A percentile compares a stretch with the other conserved stretches of the same genome.
These are phyloP conservation scores for Tuber magnatum DNA, from an alignment of 495 filamentous ascomycete genomes.

Conservation along the genomic window DNA sequence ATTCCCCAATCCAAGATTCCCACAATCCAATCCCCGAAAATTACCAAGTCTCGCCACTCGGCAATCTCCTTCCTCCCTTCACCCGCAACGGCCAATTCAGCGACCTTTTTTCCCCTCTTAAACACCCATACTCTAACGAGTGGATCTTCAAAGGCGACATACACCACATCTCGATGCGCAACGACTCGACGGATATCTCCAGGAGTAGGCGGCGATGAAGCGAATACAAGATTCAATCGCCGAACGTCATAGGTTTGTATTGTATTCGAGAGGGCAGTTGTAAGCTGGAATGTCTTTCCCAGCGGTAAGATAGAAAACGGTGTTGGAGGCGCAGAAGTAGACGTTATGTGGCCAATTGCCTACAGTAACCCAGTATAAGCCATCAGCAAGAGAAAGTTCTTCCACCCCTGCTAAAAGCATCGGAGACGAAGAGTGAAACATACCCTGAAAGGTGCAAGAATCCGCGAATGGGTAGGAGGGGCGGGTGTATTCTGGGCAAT, in stretches of 20 bases:
- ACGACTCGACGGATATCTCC: slow-evolving; percentile 73
- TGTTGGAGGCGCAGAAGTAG: slow-evolving; percentile 55
- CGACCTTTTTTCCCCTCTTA: slow-evolving; percentile 82
- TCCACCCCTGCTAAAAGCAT: not conserved
- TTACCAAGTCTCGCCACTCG: slow-evolving; percentile 55
- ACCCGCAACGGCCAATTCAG: slow-evolving; percentile 50
- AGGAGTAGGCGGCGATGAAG: slow-evolving; percentile 83
- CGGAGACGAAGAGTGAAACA: slow-evolving; percentile 36
- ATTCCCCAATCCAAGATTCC: slow-evolving; percentile 67
- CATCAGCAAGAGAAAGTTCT: slow-evolving; percentile 16
- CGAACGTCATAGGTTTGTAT: slow-evolving; percentile 93
- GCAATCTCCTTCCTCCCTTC: slow-evolving; percentile 19
- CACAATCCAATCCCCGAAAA: slow-evolving; percentile 88
- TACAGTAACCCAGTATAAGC: slow-evolving; percentile 41
- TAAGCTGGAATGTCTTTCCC: slow-evolving; percentile 92
- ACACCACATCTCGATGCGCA: slow-evolving; percentile 80
- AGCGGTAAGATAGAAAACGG: slow-evolving; percentile 82
- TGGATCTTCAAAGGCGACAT: slow-evolving; percentile 66
- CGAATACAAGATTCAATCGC: slow-evolving; percentile 79
- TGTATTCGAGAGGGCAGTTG: slow-evolving; percentile 79
- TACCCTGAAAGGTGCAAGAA: slow-evolving; percentile 90
- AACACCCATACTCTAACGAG: slow-evolving; percentile 80
- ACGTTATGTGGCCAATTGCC: slow-evolving; percentile 89
- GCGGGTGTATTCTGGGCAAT: slow-evolving; percentile 22
- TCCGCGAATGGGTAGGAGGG: slow-evolving; percentile 51